These are phyloP conservation scores for Beauveria rudraprayagi DNA, from an alignment of 2,329 filamentous ascomycete genomes.

Conservation along the genomic window DNA sequence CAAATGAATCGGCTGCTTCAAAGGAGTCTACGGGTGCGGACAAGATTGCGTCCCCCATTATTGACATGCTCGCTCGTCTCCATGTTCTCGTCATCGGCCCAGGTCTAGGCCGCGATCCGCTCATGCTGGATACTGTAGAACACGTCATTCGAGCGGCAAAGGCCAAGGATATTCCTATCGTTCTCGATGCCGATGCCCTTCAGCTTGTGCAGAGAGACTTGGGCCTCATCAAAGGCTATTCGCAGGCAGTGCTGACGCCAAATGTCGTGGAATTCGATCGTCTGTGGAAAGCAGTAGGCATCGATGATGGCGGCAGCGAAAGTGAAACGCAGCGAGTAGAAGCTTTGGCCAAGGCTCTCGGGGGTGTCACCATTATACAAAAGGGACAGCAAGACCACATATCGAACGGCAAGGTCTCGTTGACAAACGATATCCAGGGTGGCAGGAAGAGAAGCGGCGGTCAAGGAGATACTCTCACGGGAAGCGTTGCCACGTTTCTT, in stretches of 20 bases:
- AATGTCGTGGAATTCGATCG: conserved; percentile 90
- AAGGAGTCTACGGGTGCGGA: conserved; percentile 31
- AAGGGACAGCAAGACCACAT: conserved; percentile 81
- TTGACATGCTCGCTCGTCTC: conserved; percentile 74
- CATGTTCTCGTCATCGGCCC: conserved; percentile 92
- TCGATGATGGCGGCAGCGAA: conserved; percentile 44
- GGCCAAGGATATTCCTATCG: conserved; percentile 64
- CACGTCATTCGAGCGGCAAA: conserved; percentile 72
- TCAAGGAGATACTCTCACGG: conserved; percentile 92
- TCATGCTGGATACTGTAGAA: conserved; percentile 83
- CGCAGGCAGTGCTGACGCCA: conserved; percentile 79
- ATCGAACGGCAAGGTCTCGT: conserved; percentile 67
- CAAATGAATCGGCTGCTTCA: conserved; percentile 36
- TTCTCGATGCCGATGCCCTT: conserved; percentile 87
- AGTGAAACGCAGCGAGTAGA: conserved; percentile 44
- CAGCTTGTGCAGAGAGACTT: conserved; percentile 69
- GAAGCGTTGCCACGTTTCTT: conserved; percentile 77
- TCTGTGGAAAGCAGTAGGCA: conserved; percentile 64
- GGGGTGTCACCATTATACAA: conserved; percentile 83
- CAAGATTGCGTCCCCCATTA: conserved; percentile 58
- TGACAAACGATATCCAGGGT: conserved; percentile 68
- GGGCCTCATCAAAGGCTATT: conserved; percentile 70
- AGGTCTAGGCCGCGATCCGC: conserved; percentile 76
- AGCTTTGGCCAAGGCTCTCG: conserved; percentile 64
- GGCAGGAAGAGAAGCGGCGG: conserved; percentile 87